Conservation (phyloP, 768 basidiomycete genomes). For the Neoboletus brunneissimus region DNA sequence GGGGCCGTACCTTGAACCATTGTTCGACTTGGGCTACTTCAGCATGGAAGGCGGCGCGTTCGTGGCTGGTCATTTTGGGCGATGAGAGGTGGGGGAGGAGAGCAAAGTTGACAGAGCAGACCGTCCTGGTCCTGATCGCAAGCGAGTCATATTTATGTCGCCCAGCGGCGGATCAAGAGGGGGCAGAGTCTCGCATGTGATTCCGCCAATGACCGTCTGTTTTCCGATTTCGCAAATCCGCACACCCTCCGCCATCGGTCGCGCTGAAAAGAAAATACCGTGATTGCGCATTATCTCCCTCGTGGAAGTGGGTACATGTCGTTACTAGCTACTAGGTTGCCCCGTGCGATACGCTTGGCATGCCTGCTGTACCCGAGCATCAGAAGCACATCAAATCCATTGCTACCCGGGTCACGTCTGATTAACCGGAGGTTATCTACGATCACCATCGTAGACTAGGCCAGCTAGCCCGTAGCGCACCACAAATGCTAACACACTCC, state of each 20-base stretch:
- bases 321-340: not conserved
- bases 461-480: slow-evolving; percentile 89
- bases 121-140: not conserved
- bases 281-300: slow-evolving; percentile 28
- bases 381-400: not conserved
- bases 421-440: slow-evolving; percentile 47
- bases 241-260: not conserved
- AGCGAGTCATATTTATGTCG: slow-evolving; percentile 30
- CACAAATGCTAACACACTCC: slow-evolving; percentile 79
- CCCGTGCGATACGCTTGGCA: no score
- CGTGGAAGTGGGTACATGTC: not conserved
- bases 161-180: not conserved
- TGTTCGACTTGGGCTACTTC: slow-evolving; percentile 84
- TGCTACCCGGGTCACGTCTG: not conserved
- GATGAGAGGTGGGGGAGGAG: slow-evolving; percentile 18
- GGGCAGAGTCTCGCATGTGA: slow-evolving; percentile 17
- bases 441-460: slow-evolving; percentile 88
- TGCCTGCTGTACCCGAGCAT: not conserved
- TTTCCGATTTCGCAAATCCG: not conserved
- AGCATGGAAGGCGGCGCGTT: slow-evolving; percentile 66
- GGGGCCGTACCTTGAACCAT: slow-evolving; percentile 82
- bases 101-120: not conserved
- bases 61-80: slow-evolving; percentile 55
- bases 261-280: not conserved
- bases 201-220: slow-evolving; percentile 15